Evolutionary conservation across 768 basidiomycete genomes (phyloP), one percentile per base, ranked within the genome.

Genomic region (Mrakia gelida): DNA sequence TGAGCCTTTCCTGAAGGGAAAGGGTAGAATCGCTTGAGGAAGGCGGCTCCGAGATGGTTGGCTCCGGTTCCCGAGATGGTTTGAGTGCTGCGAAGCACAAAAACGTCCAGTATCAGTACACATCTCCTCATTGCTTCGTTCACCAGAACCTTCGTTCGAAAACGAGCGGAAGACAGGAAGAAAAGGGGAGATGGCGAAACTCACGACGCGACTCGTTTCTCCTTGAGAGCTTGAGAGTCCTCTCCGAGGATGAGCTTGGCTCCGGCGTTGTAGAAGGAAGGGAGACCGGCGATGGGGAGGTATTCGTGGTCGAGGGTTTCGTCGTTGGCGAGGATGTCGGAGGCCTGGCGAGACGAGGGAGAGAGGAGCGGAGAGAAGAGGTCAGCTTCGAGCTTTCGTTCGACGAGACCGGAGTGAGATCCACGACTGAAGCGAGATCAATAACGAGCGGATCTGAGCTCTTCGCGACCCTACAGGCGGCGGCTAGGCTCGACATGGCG

Each of bases 11-110:
- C 85, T 87, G 88, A 92, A 4, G 87, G 86, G 76, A 81, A 81
- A 30, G 80, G 75, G 85, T 96, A 97, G 86, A 92, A 95, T 79
- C 87, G 87, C 79, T 90, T 90, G 80, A 98, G 85, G 87, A 97
- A 97, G 73, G 94, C 85, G 3, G 91, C 95, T 34, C 90, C 95
- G 70, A 96, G 88, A 85, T 96, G 95, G 86, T 96, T 95, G 71
- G 95, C 95, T 71, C 95, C 95, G 2, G 95, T 98, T 38, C 95
- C 95, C 21, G 94, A 96, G 80, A 97, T 92, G 21, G 95, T 95
- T 86, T 98, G 95, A 68, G 92, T 92, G 83, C 84, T 85, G 45
- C 80, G 77, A 21, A 81, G 80, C 91, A 85, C 15, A 54, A 26
- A 23, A 9, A 63, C 23, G 3, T 16, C 28, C 52, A 41, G 38